Percentiles rank a stretch among this genome's conserved stretches.
Evolutionary conservation across 1,284 basidiomycete genomes (phyloP).

Genomic region (Boletus albobrunnescens): DNA sequence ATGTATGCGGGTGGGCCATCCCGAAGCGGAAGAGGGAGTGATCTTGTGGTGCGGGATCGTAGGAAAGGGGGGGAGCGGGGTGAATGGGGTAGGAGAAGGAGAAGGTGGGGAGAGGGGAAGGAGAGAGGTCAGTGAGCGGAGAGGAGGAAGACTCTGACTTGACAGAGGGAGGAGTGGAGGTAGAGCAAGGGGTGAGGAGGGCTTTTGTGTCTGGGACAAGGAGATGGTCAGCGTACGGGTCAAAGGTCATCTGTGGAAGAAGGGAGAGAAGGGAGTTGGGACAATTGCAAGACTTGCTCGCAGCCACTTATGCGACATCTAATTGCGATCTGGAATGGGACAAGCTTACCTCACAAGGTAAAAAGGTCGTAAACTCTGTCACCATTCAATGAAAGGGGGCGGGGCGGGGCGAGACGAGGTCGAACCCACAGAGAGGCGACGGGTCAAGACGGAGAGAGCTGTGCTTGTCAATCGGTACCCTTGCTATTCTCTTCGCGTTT

Average conservation of each 20-base stretch:
- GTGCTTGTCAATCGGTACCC: conserved; percentile 1
- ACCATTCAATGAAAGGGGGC: background rate
- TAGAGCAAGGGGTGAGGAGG: background rate
- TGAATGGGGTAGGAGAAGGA: conserved; percentile 20
- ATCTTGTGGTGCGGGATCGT: background rate
- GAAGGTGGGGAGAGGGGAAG: conserved; percentile 19
- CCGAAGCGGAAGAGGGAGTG: conserved; percentile 23
- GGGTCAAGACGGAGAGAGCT: conserved; percentile 1
- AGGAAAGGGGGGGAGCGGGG: background rate
- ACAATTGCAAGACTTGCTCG: conserved; percentile 2
- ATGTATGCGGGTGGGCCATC: conserved; percentile 20
- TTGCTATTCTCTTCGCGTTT: conserved; percentile 3
- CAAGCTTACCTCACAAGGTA: conserved; percentile 17
- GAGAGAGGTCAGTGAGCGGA: conserved; percentile 20
- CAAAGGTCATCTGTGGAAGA: conserved; percentile 19
- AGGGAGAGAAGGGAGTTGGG: background rate
- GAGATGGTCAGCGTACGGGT: conserved; percentile 17
- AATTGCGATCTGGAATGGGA: too few species aligned
- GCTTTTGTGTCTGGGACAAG: conserved; percentile 9
- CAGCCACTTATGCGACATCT: too few species aligned
- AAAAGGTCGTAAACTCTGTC: background rate
- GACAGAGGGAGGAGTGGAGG: conserved; percentile 17
- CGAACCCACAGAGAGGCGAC: background rate
- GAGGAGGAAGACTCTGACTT: conserved; percentile 31
- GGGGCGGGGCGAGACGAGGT: too few species aligned